Percentiles rank a stretch among this genome's conserved stretches.
Conservation (phyloP, 805 yeast genomes). For the Sugiyamaella americana region DNA sequence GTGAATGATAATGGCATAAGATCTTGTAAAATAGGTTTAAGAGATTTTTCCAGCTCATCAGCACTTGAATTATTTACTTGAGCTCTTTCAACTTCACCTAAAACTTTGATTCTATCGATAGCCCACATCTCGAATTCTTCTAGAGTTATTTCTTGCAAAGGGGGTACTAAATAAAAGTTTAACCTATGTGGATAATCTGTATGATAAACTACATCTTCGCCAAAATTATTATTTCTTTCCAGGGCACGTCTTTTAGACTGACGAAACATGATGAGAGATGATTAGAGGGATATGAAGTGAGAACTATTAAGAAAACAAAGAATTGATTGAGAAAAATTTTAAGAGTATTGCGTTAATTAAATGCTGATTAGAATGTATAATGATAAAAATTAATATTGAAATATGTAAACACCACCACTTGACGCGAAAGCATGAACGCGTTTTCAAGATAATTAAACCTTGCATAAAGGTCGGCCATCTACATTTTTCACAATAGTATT, state of each 20-base stretch:
- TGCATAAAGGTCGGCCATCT: too few relatives aligned
- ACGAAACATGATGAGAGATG: constrained; percentile 33
- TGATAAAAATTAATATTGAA: too few relatives aligned
- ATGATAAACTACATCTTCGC: constrained; percentile 33
- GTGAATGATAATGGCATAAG: constrained; percentile 56
- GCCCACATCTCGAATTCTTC: constrained; percentile 97
- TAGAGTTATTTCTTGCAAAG: constrained; percentile 76
- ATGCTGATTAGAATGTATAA: too few relatives aligned
- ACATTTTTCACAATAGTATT: too few relatives aligned
- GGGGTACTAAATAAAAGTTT: constrained; percentile 71
- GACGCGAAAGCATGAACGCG: too few relatives aligned
- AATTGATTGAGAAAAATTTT: too few relatives aligned
- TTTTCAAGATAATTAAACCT: too few relatives aligned
- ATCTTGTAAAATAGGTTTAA: constrained; percentile 61
- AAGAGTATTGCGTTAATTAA: too few relatives aligned
- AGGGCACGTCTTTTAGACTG: constrained; percentile 24
- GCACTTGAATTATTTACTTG: constrained; percentile 54
- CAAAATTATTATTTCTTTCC: constrained; percentile 31
- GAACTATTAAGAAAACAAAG: too few relatives aligned
- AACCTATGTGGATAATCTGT: constrained; percentile 48
- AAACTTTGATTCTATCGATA: constrained; percentile 75
- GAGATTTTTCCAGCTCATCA: constrained; percentile 57
- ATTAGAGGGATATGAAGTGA: too few relatives aligned
- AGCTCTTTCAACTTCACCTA: constrained; percentile 79
- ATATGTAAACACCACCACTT: too few relatives aligned